phyloP scores from a whole-genome alignment of 2,329 filamentous ascomycete genomes.

The Aspergillus ustus region DNA sequence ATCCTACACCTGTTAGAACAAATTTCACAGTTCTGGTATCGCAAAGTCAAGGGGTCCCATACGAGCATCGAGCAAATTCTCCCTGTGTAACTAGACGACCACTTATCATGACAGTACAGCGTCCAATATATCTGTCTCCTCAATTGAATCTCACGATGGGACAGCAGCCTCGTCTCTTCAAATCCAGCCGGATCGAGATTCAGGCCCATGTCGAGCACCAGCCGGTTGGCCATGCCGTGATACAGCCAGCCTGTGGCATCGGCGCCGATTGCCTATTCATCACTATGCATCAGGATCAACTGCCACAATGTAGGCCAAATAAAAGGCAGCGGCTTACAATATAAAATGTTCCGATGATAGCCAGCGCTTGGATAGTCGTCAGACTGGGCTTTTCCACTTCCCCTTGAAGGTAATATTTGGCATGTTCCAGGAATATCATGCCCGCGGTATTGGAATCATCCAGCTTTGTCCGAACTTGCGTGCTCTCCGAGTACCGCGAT shows the following conservation, averaged over 20 bases:
- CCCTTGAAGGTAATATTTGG: neutral
- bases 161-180: neutral
- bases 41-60: neutral
- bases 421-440: neutral
- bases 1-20: neutral
- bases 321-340: too few species aligned
- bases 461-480: neutral
- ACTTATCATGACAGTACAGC: neutral
- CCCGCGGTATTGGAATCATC: neutral
- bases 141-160: neutral
- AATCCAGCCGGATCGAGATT: neutral
- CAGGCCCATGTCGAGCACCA: neutral
- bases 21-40: too few species aligned
- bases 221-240: neutral
- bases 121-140: neutral
- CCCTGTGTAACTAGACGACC: neutral
- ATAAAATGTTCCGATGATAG: neutral
- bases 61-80: constrained; percentile 2
- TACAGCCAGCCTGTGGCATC: neutral
- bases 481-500: neutral
- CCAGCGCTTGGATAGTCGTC: neutral
- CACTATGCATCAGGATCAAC: too few species aligned
- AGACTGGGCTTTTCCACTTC: neutral
- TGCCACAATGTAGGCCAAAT: too few species aligned
- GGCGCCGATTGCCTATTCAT: neutral